phyloP scores from a whole-genome alignment of 257 asterid genomes.

The Cruciata laevipes region DNA sequence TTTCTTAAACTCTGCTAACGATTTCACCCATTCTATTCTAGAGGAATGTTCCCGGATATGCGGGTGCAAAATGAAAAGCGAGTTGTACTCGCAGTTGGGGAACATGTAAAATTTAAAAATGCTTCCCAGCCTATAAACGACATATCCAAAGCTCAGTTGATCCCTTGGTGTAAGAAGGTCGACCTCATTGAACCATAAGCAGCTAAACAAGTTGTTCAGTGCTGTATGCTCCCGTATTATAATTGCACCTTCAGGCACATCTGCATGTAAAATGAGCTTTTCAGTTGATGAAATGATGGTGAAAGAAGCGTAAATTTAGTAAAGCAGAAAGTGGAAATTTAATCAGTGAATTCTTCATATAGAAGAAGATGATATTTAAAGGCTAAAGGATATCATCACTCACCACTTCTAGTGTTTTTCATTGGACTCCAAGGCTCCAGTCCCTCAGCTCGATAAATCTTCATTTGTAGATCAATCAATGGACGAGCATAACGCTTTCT shows the following conservation, averaged over 20 bases:
- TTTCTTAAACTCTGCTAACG: conserved; percentile 56
- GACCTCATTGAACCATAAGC: conserved; percentile 98
- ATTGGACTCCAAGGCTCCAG: conserved; percentile 42
- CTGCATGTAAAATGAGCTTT: conserved; percentile 33
- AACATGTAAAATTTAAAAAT: conserved; percentile 68
- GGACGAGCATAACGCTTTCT: background rate
- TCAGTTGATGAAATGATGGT: conserved; percentile 3
- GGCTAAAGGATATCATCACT: conserved; percentile 8
- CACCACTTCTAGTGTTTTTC: conserved; percentile 66
- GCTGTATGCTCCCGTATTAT: conserved; percentile 86
- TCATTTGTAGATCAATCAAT: background rate
- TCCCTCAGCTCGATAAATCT: background rate
- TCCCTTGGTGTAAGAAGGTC: conserved; percentile 92
- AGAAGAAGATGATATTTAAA: background rate
- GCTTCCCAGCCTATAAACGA: conserved; percentile 66
- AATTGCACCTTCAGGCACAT: conserved; percentile 98
- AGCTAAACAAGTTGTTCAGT: conserved; percentile 71
- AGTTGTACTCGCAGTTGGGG: conserved; percentile 90
- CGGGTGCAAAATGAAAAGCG: conserved; percentile 71
- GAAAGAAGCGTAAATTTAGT: background rate
- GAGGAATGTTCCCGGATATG: conserved; percentile 95
- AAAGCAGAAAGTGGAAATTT: background rate
- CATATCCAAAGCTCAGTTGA: conserved; percentile 94
- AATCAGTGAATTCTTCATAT: background rate
- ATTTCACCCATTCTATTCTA: conserved; percentile 88